phyloP scores from a whole-genome alignment of 768 basidiomycete genomes.

The Suillus variegatus region DNA sequence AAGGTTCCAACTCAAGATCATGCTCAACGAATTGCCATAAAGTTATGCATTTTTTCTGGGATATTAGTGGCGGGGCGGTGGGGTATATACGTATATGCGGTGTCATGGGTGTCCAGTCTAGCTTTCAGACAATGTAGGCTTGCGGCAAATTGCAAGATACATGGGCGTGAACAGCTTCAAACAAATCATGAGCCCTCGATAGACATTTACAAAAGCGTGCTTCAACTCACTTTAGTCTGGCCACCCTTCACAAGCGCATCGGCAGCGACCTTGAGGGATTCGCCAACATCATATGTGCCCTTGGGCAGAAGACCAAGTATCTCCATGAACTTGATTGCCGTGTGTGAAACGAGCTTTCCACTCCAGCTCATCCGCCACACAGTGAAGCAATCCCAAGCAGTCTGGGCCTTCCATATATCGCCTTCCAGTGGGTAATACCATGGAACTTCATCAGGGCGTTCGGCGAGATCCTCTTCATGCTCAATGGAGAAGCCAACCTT shows the following conservation, averaged over 20 bases:
- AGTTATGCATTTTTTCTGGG: neutral
- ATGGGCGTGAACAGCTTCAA: slow-evolving; percentile 84
- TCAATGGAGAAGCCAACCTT: slow-evolving; percentile 85
- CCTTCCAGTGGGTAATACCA: slow-evolving; percentile 99
- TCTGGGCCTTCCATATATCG: slow-evolving; percentile 90
- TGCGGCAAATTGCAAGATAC: slow-evolving; percentile 71
- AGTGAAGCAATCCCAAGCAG: slow-evolving; percentile 86
- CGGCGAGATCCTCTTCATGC: slow-evolving; percentile 94
- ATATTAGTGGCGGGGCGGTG: neutral
- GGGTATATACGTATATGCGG: slow-evolving; percentile 6
- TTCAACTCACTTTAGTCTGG: slow-evolving; percentile 67
- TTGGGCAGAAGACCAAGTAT: slow-evolving; percentile 80
- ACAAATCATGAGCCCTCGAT: slow-evolving; percentile 7
- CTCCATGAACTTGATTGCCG: slow-evolving; percentile 76
- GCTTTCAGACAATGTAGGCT: slow-evolving; percentile 36
- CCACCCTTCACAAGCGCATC: slow-evolving; percentile 83
- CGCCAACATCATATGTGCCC: slow-evolving; percentile 89
- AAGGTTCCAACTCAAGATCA: neutral
- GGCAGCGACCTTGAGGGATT: slow-evolving; percentile 83
- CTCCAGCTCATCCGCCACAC: slow-evolving; percentile 90
- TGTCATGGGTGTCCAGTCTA: neutral
- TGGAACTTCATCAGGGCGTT: slow-evolving; percentile 69
- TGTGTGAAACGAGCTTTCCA: slow-evolving; percentile 84
- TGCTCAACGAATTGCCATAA: neutral
- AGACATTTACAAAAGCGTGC: neutral